Evolutionary conservation across 768 basidiomycete genomes (phyloP), one percentile per base, ranked within the genome.

Genomic region (Lyophyllum semitale): DNA sequence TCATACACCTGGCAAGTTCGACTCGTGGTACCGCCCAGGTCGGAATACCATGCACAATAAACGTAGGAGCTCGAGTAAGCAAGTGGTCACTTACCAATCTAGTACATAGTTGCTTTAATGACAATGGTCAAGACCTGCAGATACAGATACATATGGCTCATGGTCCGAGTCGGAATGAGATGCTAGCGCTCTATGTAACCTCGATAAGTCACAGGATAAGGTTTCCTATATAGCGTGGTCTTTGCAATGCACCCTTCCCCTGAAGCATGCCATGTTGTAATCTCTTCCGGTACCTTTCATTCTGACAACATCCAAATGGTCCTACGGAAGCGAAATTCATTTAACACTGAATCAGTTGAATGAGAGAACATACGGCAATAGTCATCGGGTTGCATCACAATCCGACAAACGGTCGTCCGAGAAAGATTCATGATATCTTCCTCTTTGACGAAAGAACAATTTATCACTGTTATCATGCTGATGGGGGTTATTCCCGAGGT

Each of bases 361-460:
- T 18, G 59, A 54, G 25, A 46, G 22, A 3, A 77, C 83, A 70
- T 64, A 86, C 85, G 73, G 61, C 84, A 85, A 62, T 79, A 79
- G 63, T 86, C 82, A 8, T 75, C 75, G 26, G 48, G 41, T 9
- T 71, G 66, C 50, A 78, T 69, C 42, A 78, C 68, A 11, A 86
- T 68, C 46, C 79, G 70, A 60, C 84, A 85, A 23, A 71, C 64
- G 0, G 80, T 78, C 60, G 74, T 64, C 50, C 68, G 59, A 13
- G 82, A 80, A 33, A 88, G 63, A 48, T 77, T 73, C 35, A 84
- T 58, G 54, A 87, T 76, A 57, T 85, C 80, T 53, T 72, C 67
- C 52, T 85, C 82, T 59, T 76, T 71, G 23, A 85, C 83, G 54
- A 79, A 78, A 15, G 81, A 73, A 65, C 84, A 86, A 61, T 84